Evolutionary conservation across 306 rosid species (phyloP), one percentile per base, ranked within the genome.

Genomic region (Prosopis cineraria): DNA sequence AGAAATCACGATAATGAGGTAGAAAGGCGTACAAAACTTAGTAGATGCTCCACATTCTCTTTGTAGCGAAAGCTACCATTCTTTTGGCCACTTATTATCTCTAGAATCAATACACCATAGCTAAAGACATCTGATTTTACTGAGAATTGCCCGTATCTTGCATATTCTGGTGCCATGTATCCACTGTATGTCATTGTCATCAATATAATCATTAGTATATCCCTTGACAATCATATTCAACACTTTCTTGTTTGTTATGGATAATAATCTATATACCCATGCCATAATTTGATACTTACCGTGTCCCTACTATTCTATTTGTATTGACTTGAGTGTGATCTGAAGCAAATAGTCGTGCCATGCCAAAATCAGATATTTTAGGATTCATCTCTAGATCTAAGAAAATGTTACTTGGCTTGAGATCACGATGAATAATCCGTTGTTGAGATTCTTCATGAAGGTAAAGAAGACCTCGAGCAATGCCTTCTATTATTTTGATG

Each of bases 71-170:
- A n/a, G n/a, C n/a, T n/a, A n/a, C n/a, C n/a, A n/a, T n/a, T n/a
- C n/a, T n/a, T n/a, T n/a, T n/a, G n/a, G n/a, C n/a, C n/a, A n/a
- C n/a, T n/a, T n/a, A n/a, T n/a, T n/a, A n/a, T n/a, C n/a, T n/a
- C 93, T 31, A 91, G 74, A 74, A 89, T 7, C 4, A 91, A 20
- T 3, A 87, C 87, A 10, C 89, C 93, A 56, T 87, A 85, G 14
- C 89, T 85, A 34, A 66, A 89, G 0, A 87, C 81, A 56, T 85
- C 89, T 0, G 85, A 81, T 9, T 85, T 85, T 2, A 77, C 47
- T 20, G 88, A 89, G 59, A 85, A 79, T 9, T 81, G 75, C 25
- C 88, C 88, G 5, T 73, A 78, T 40, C 62, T 33, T 19, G 64
- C 85, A 67, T 89, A 87, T n/a, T n/a, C n/a, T n/a, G n/a, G n/a